These are phyloP conservation scores for Aspergillus hiratsukae DNA, from an alignment of 2,329 filamentous ascomycete species.

Conservation along the genomic window DNA sequence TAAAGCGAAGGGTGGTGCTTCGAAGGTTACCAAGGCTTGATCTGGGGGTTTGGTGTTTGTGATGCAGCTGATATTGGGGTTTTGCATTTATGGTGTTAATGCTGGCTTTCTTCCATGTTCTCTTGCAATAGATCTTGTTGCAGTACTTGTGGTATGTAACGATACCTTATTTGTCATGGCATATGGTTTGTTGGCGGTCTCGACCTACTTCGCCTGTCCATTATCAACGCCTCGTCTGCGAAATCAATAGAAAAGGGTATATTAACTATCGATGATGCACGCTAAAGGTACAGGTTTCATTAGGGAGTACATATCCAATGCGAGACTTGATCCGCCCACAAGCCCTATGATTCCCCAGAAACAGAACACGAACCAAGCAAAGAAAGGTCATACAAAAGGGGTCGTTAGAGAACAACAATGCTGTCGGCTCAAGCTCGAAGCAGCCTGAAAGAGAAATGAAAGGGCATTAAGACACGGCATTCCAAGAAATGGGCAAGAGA, in stretches of 20 bases:
- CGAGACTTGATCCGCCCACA: constrained; percentile 6
- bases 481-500: not conserved
- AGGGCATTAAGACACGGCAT: not conserved
- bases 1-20: constrained; percentile 48
- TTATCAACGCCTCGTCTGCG: not conserved
- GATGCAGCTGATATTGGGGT: not conserved
- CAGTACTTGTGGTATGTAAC: constrained; percentile 2
- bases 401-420: not conserved
- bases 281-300: constrained; percentile 15
- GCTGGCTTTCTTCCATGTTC: constrained; percentile 4
- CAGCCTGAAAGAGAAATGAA: not conserved
- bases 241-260: constrained; percentile 1
- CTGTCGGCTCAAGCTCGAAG: not conserved
- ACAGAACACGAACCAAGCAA: not conserved
- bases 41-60: not conserved
- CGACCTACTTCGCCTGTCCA: not conserved
- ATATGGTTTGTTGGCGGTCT: not conserved
- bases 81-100: constrained; percentile 25
- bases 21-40: constrained; percentile 31
- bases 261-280: constrained; percentile 4
- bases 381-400: not conserved
- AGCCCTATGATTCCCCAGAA: constrained; percentile 6
- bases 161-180: not conserved
- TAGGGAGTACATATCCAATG: constrained; percentile 11
- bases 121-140: not conserved